These are phyloP conservation scores for Polyporus tsugae DNA, from an alignment of 1,284 basidiomycete species.

Conservation along the genomic window DNA sequence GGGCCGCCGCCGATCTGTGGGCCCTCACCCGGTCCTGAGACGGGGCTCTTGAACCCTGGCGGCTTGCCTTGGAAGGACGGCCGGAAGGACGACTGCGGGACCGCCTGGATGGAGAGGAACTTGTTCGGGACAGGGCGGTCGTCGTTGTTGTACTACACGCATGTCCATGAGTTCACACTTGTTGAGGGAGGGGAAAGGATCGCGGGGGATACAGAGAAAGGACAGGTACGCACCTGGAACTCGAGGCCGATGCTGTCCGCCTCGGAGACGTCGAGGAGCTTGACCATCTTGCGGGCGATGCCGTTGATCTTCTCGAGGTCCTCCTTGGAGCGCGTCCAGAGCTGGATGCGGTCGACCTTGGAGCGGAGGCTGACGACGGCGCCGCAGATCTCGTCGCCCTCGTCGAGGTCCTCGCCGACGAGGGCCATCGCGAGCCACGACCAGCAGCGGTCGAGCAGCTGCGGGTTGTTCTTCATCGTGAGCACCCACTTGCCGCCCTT, in stretches of 20 bases:
- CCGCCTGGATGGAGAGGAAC: constrained; percentile 79
- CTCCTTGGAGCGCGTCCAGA: constrained; percentile 87
- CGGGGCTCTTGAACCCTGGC: constrained; percentile 40
- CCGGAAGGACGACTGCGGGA: constrained; percentile 70
- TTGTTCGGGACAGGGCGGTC: constrained; percentile 81
- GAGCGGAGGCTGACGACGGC: constrained; percentile 89
- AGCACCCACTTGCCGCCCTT: constrained; percentile 95
- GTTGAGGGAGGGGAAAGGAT: constrained; percentile 7
- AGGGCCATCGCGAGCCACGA: constrained; percentile 90
- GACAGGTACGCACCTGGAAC: constrained; percentile 71
- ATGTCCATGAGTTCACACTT: not conserved
- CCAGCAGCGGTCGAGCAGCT: constrained; percentile 89
- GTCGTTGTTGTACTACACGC: constrained; percentile 78
- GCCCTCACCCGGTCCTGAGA: constrained; percentile 40
- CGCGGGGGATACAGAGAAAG: not conserved
- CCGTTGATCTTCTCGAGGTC: constrained; percentile 86
- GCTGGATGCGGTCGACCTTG: constrained; percentile 89
- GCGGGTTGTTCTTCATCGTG: constrained; percentile 86
- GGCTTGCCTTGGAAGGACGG: constrained; percentile 58
- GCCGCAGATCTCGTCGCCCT: constrained; percentile 87
- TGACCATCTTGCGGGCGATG: constrained; percentile 84
- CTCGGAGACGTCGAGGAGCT: constrained; percentile 82
- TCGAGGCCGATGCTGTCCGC: constrained; percentile 85
- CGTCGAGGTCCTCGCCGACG: constrained; percentile 91
- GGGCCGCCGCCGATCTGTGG: constrained; percentile 47